phyloP scores from a whole-genome alignment of 129 eudicot genomes.

The Ambrosia trifida region DNA sequence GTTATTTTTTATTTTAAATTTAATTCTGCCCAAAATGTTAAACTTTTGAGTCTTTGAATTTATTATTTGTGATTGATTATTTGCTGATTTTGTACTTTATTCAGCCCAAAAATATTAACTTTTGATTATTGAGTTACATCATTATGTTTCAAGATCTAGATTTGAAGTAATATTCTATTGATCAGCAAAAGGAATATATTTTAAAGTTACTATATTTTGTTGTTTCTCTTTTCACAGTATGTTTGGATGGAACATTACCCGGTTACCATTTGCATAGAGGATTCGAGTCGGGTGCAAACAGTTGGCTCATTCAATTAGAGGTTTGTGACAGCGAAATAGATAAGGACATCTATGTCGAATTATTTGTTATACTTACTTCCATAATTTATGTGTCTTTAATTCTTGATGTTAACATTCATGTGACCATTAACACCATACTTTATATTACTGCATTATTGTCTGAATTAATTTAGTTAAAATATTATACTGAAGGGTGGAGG shows the following conservation, averaged over 20 bases:
- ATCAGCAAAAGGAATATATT: neutral
- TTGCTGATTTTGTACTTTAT: neutral
- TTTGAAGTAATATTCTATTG: neutral
- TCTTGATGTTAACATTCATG: conserved; percentile 30
- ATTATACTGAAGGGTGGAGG: conserved; percentile 86
- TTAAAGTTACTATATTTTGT: neutral
- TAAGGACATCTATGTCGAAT: conserved; percentile 27
- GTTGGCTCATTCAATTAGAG: conserved; percentile 98
- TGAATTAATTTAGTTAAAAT: neutral
- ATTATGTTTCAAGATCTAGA: neutral
- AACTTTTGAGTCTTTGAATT: neutral
- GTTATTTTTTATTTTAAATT: too few species aligned
- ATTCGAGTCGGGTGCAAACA: conserved; percentile 81
- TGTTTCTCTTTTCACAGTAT: conserved; percentile 50
- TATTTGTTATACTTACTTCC: conserved; percentile 20
- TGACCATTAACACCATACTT: neutral
- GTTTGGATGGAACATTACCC: conserved; percentile 97
- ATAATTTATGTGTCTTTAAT: conserved; percentile 10
- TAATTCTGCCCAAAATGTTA: too few species aligned
- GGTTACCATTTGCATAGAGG: conserved; percentile 93
- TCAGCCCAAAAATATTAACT: neutral
- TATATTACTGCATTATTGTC: neutral
- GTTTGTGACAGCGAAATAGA: conserved; percentile 51
- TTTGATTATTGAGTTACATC: neutral
- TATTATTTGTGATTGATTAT: neutral